phyloP scores from a whole-genome alignment of 306 rosid genomes.

The Inga laurina region DNA sequence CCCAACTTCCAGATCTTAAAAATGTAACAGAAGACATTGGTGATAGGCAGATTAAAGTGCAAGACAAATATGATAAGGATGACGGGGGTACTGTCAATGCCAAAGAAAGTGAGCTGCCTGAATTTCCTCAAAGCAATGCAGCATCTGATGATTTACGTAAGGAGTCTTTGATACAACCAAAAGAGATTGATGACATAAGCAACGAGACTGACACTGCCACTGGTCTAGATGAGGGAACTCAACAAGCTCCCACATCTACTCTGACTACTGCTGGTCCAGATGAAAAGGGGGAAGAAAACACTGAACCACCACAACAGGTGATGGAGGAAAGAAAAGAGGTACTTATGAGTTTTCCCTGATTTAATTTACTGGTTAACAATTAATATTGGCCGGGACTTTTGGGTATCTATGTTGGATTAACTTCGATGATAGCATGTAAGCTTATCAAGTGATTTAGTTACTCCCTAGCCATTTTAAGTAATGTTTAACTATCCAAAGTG shows the following conservation, averaged over 20 bases:
- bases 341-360: conserved; percentile 26
- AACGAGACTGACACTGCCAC: conserved; percentile 33
- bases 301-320: conserved; percentile 40
- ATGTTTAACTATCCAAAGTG: not conserved
- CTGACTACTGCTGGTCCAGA: conserved; percentile 41
- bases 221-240: conserved; percentile 45
- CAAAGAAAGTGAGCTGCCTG: conserved; percentile 50
- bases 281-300: conserved; percentile 38
- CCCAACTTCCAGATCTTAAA: conserved; percentile 45
- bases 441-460: conserved; percentile 31
- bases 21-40: conserved; percentile 41
- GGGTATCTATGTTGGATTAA: conserved; percentile 17
- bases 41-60: conserved; percentile 42
- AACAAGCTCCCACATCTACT: conserved; percentile 38
- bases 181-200: conserved; percentile 36
- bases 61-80: conserved; percentile 42
- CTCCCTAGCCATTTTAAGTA: conserved; percentile 12
- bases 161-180: conserved; percentile 37
- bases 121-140: conserved; percentile 37
- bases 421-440: conserved; percentile 5
- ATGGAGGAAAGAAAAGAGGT: conserved; percentile 59
- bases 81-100: conserved; percentile 34
- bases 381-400: conserved; percentile 14
- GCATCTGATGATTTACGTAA: conserved; percentile 42
- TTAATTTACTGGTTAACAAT: conserved; percentile 22